phyloP scores from a whole-genome alignment of 768 basidiomycete species.

The Boletus insuetus region DNA sequence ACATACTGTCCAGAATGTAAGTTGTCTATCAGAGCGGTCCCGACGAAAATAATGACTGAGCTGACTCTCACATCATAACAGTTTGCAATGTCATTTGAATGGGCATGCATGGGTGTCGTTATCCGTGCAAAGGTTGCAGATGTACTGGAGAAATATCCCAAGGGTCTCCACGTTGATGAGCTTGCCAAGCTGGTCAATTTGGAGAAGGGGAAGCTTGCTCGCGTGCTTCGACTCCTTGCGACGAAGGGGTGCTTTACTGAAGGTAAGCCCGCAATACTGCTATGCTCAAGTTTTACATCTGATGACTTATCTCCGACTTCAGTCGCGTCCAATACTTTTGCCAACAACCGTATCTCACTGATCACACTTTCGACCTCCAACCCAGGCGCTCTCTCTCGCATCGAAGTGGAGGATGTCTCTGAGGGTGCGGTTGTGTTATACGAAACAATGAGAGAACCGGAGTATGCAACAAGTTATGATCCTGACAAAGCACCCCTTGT shows the following conservation, averaged over 20 bases:
- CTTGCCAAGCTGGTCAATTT: slow-evolving; percentile 24
- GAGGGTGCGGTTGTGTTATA: slow-evolving; percentile 18
- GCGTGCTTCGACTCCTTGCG: slow-evolving; percentile 31
- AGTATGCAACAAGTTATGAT: slow-evolving; percentile 23
- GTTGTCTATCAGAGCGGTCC: neutral
- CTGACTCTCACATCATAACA: neutral
- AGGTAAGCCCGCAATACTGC: slow-evolving; percentile 8
- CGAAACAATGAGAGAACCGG: slow-evolving; percentile 24
- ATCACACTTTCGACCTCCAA: slow-evolving; percentile 16
- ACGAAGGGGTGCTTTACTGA: slow-evolving; percentile 32
- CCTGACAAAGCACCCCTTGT: slow-evolving; percentile 21
- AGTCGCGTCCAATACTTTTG: slow-evolving; percentile 29
- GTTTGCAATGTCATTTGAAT: slow-evolving; percentile 24
- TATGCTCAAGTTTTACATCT: neutral
- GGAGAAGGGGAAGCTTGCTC: slow-evolving; percentile 29
- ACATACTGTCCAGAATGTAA: slow-evolving; percentile 26
- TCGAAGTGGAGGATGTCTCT: slow-evolving; percentile 9
- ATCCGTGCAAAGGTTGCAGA: slow-evolving; percentile 29
- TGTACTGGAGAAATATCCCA: slow-evolving; percentile 20
- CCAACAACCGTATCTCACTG: slow-evolving; percentile 36
- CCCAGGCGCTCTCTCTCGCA: slow-evolving; percentile 6
- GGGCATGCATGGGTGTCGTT: slow-evolving; percentile 26
- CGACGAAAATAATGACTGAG: neutral
- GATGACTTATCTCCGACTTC: neutral
- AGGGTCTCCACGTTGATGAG: slow-evolving; percentile 28